phyloP scores from a whole-genome alignment of 75 land plant species.

The Larix kaempferi region DNA sequence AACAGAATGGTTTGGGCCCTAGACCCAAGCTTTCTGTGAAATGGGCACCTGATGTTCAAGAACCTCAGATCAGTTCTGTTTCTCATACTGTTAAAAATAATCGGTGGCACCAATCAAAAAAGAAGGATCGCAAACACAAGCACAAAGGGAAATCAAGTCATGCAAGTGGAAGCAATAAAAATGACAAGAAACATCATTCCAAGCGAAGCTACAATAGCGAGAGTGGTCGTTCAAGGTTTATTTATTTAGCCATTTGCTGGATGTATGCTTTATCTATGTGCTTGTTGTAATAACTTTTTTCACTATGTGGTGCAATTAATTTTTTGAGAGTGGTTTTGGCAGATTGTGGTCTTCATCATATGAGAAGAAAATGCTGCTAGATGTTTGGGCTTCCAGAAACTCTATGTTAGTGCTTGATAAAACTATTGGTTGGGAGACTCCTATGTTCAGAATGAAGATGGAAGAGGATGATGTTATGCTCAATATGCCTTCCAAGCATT shows the following conservation, averaged over 20 bases:
- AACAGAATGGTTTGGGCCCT: too few relatives aligned
- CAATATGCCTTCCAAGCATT: not conserved
- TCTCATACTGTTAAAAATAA: constrained; percentile 41
- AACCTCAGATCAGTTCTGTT: constrained; percentile 27
- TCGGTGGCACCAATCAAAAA: constrained; percentile 5
- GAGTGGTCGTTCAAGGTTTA: constrained; percentile 8
- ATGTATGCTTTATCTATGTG: not conserved
- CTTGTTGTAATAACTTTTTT: not conserved
- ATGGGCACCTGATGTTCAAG: too few relatives aligned
- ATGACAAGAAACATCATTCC: constrained; percentile 10
- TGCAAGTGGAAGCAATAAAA: constrained; percentile 5
- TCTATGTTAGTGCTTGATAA: constrained; percentile 2
- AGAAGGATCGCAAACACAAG: constrained; percentile 17
- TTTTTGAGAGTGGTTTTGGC: not conserved
- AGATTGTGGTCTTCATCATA: constrained; percentile 4
- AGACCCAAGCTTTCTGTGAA: too few relatives aligned
- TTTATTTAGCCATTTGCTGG: constrained; percentile 1
- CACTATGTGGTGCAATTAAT: not conserved
- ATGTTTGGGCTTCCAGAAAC: constrained; percentile 10
- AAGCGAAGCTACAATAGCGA: constrained; percentile 8
- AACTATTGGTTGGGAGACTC: not conserved
- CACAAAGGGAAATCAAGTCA: constrained; percentile 24
- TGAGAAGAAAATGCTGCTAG: constrained; percentile 6
- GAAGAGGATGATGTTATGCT: not conserved
- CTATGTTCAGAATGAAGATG: not conserved